Conservation (phyloP, 2,329 filamentous ascomycete genomes). For the Parastagonospora avenae region DNA sequence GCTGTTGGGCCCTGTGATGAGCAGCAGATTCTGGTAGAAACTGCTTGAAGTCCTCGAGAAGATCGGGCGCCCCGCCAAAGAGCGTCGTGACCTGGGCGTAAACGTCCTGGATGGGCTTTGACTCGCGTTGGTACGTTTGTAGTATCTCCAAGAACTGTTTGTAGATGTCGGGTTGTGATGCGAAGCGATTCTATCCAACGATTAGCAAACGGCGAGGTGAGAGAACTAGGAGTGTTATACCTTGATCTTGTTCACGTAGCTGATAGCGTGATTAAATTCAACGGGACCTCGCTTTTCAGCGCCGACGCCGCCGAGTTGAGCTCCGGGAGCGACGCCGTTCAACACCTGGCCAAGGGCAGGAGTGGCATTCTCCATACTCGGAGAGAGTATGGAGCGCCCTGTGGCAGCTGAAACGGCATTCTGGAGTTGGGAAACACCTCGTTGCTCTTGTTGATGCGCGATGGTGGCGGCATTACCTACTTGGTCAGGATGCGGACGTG, state of each 20-base stretch:
- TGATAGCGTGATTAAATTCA: constrained; percentile 99
- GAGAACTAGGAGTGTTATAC: constrained; percentile 54
- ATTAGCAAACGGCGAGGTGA: constrained; percentile 12
- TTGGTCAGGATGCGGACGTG: constrained; percentile 45
- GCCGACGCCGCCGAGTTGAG: constrained; percentile 58
- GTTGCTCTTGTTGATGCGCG: constrained; percentile 67
- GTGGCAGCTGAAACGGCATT: constrained; percentile 66
- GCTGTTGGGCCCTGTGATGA: constrained; percentile 60
- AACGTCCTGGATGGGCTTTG: constrained; percentile 97
- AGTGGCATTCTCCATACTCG: constrained; percentile 51
- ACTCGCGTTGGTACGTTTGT: constrained; percentile 97
- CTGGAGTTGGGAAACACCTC: constrained; percentile 68
- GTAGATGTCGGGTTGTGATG: constrained; percentile 96
- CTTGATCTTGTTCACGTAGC: constrained; percentile 99
- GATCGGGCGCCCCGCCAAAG: constrained; percentile 90
- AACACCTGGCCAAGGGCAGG: constrained; percentile 62
- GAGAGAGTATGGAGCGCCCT: constrained; percentile 59
- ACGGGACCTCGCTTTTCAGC: constrained; percentile 87
- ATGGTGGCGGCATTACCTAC: constrained; percentile 50
- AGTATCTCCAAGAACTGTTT: constrained; percentile 98
- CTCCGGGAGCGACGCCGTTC: constrained; percentile 66
- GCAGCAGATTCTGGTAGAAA: constrained; percentile 91
- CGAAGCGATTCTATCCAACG: constrained; percentile 80
- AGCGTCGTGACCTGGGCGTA: constrained; percentile 95
- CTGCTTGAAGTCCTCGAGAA: constrained; percentile 98